A percentile compares a stretch with the other conserved stretches of the same genome.
Evolutionary conservation across 345 rosid species (phyloP).

Genomic region (Hibiscus tridactylites): DNA sequence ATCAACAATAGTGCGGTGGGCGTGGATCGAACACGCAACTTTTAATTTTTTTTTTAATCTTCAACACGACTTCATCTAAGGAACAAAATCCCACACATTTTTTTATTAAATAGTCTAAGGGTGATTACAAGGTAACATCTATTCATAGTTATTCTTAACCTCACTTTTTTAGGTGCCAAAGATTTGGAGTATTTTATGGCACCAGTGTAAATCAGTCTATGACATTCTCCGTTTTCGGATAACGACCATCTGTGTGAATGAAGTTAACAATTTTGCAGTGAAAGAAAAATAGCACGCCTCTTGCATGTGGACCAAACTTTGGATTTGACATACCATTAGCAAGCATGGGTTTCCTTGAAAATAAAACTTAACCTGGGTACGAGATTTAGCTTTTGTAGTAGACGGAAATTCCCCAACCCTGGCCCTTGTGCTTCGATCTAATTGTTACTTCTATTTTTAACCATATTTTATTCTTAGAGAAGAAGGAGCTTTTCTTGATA

Average conservation of each 20-base stretch:
- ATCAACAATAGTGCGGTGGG: too few species aligned
- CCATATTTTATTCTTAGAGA: background rate
- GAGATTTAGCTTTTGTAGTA: slow-evolving; percentile 42
- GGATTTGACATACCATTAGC: too few species aligned
- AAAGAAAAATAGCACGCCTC: background rate
- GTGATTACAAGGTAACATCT: too few species aligned
- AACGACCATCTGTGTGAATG: background rate
- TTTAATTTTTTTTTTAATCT: too few species aligned
- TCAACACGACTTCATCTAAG: too few species aligned
- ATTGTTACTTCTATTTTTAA: slow-evolving; percentile 51
- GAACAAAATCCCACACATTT: too few species aligned
- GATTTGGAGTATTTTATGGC: too few species aligned
- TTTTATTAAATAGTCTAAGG: too few species aligned
- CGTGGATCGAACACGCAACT: too few species aligned
- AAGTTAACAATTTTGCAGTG: background rate
- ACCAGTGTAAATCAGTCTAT: background rate
- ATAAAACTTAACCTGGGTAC: slow-evolving; percentile 38
- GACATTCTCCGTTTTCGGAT: slow-evolving; percentile 5
- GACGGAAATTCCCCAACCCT: slow-evolving; percentile 42
- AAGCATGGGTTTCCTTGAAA: too few species aligned
- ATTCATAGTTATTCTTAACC: too few species aligned
- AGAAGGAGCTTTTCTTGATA: background rate
- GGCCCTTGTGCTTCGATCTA: slow-evolving; percentile 59
- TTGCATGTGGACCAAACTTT: background rate
- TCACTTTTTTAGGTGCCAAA: too few species aligned